Conservation (phyloP, 2,329 filamentous ascomycete genomes). For the Aspergillus fumigatus region DNA sequence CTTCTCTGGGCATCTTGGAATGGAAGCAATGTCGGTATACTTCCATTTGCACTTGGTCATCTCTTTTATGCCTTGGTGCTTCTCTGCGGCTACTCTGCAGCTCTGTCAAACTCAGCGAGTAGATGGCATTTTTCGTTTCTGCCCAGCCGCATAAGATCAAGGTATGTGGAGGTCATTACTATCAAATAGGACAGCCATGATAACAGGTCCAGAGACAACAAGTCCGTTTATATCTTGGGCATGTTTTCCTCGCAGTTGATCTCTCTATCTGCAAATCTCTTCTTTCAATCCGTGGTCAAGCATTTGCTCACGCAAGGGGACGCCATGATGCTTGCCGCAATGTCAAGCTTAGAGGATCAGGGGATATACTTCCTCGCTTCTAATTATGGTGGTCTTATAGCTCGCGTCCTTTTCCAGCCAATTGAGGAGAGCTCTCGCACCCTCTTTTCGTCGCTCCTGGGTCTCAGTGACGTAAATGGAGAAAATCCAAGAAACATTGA, state of each 20-base stretch:
- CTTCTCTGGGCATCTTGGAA: constrained; percentile 60
- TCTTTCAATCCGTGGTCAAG: constrained; percentile 83
- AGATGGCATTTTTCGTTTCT: constrained; percentile 66
- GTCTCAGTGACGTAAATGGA: constrained; percentile 28
- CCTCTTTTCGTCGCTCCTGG: constrained; percentile 78
- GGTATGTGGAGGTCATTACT: constrained; percentile 28
- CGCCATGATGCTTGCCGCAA: constrained; percentile 74
- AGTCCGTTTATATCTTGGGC: constrained; percentile 48
- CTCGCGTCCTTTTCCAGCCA: constrained; percentile 86
- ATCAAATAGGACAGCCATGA: not conserved
- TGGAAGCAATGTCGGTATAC: constrained; percentile 60
- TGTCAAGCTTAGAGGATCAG: constrained; percentile 75
- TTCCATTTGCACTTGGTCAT: constrained; percentile 89
- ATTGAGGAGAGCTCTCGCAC: constrained; percentile 90
- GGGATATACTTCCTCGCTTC: constrained; percentile 89
- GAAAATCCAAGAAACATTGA: constrained; percentile 15
- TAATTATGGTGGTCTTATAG: constrained; percentile 88
- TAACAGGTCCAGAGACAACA: constrained; percentile 21
- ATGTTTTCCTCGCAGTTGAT: constrained; percentile 68
- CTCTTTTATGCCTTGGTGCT: constrained; percentile 68
- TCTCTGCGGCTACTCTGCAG: constrained; percentile 63
- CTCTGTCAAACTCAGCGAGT: constrained; percentile 54
- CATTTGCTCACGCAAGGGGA: constrained; percentile 93
- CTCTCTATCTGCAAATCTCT: constrained; percentile 72
- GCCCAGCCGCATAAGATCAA: constrained; percentile 39